Evolutionary conservation across 129 eudicot species (phyloP).

Genomic region (Flaveria linearis): DNA sequence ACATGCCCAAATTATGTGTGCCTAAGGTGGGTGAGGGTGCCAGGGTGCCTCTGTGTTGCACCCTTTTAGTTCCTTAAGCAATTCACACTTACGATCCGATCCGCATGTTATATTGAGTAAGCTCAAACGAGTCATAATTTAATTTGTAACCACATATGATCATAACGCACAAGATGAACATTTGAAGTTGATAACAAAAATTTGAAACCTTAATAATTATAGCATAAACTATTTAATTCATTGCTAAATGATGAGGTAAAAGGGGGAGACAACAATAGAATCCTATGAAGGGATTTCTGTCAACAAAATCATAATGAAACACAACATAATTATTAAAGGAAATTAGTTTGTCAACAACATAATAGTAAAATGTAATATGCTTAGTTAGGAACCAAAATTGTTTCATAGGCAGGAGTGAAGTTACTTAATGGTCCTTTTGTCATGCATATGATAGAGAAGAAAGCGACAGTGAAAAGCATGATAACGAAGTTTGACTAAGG

Average conservation of each 20-base stretch:
- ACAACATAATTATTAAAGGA: slow-evolving; percentile 15
- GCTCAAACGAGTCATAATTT: neutral
- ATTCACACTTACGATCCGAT: neutral
- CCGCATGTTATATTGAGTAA: neutral
- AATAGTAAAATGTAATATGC: neutral
- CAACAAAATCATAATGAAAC: neutral
- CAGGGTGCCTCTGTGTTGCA: neutral
- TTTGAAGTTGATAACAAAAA: neutral
- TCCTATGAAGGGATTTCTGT: slow-evolving; percentile 12
- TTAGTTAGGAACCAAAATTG: neutral
- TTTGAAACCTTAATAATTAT: neutral
- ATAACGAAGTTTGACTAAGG: neutral
- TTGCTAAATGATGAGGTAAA: slow-evolving; percentile 16
- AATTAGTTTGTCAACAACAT: neutral
- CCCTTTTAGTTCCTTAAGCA: neutral
- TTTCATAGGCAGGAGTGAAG: slow-evolving; percentile 8
- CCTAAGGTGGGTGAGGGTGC: neutral
- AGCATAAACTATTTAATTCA: neutral
- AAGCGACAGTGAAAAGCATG: slow-evolving; percentile 2
- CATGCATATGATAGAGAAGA: neutral
- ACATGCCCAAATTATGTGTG: neutral
- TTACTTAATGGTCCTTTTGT: slow-evolving; percentile 5
- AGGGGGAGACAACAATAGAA: slow-evolving; percentile 6
- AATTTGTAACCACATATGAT: neutral
- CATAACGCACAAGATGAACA: neutral